Base-by-base conservation (phyloP, 1,284 basidiomycete genomes). In the Trichosporon faecale region DNA sequence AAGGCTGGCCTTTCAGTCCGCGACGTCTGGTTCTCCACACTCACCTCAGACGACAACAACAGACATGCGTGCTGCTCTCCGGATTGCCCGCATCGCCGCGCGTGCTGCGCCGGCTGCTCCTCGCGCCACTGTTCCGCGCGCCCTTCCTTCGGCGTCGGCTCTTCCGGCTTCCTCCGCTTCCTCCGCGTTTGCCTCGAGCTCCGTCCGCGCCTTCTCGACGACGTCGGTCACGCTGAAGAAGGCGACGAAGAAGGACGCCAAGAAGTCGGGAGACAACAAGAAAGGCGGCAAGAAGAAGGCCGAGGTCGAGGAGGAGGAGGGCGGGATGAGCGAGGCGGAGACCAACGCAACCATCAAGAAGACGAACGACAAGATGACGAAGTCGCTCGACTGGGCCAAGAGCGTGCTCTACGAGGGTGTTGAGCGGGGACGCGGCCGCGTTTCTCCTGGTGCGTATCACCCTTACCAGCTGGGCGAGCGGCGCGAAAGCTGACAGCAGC, bases 371-470 rank as follows among this genome's bases (percentile, higher is more conserved):
- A 66, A 68, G 44, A 69, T 72, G 64, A 75, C 78, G 40, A 84
- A 83, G 76, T 71, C 78, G 11, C 72, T 80, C 9, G 78, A 77
- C 8, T 83, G 81, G 81, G 81, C 79, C 7, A 75, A 74, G 67
- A 76, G 77, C 3, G 68, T 78, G 1, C 76, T 79, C 1, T 83
- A 75, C 72, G 83, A 84, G 52, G 79, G 79, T 37, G 82, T 83
- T 0, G 81, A 84, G 71, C 71, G 83, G 14, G 80, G 78, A 2
- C 71, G 78, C 33, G 83, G 83, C 1, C 73, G 80, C 37, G 78
- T 83, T 8, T 76, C 76, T 11, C 82, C 83, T 66, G 77, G 83
- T 84, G 65, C 64, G 81, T 27, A 25, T 1, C 23, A 55, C 35
- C 12, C 35, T 37, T 11, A 6, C 11, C 11, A 37, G 35, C 35